Evolutionary conservation across 768 basidiomycete species (phyloP).

Genomic region (Pseudohyphozyma bogoriensis): DNA sequence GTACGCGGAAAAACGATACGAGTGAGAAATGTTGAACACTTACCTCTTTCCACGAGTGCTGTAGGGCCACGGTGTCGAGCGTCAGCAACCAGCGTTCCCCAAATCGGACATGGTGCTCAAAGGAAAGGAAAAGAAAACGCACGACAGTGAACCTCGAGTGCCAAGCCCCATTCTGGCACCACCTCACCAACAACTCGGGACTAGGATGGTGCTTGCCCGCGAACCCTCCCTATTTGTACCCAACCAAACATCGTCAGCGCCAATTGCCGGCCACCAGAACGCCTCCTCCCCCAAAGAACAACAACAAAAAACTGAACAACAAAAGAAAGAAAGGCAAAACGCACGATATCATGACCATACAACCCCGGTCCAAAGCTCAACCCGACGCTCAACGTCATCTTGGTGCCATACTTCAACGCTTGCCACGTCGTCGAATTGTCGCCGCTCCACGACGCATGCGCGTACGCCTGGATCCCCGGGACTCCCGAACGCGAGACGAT

Average conservation of each 20-base stretch:
- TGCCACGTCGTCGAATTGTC: slow-evolving; percentile 7
- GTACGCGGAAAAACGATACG: no score
- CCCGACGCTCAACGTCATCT: neutral
- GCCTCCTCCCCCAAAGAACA: no score
- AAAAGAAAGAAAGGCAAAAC: neutral
- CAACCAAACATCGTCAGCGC: no score
- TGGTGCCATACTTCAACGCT: neutral
- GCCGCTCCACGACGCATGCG: slow-evolving; percentile 3
- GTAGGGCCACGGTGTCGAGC: no score
- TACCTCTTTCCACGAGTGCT: slow-evolving; percentile 8
- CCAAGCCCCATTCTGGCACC: slow-evolving; percentile 2
- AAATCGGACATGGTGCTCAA: neutral
- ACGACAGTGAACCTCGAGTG: slow-evolving; percentile 4
- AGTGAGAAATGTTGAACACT: no score
- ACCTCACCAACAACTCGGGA: neutral
- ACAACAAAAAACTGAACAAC: neutral
- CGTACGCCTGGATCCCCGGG: slow-evolving; percentile 1
- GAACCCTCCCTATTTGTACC: slow-evolving; percentile 6
- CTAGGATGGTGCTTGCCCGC: slow-evolving; percentile 1
- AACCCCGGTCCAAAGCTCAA: neutral
- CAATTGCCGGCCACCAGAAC: no score
- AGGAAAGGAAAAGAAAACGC: neutral
- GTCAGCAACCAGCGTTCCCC: no score
- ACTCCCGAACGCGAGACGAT: neutral
- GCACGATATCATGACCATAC: neutral